Evolutionary conservation across 306 rosid genomes (phyloP), one percentile per base, ranked within the genome.

Genomic region (Citrullus amarus): DNA sequence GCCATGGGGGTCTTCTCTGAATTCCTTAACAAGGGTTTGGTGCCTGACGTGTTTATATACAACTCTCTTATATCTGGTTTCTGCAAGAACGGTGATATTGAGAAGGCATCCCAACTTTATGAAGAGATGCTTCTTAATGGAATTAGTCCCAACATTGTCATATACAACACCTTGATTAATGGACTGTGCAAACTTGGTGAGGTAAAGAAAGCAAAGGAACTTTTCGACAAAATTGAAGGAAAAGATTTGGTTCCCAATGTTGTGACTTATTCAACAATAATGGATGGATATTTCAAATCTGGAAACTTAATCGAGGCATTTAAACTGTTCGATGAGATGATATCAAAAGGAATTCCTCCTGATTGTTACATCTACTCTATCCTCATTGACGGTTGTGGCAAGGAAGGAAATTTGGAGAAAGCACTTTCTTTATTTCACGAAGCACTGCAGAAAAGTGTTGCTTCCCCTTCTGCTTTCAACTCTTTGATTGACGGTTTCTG

Each of bases 131-230:
- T 63, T 56, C 53, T 16, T n/a, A 83, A 82, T 68, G 86, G 84
- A 7, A 59, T 80, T 15, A 32, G 66, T 54, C 91, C 91, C 14
- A 83, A 81, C 74, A 80, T 85, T 63, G 86, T 83, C 30, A 78
- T 85, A 54, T 80, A 78, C 57, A 85, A 87, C 5, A 56, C 75
- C 76, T 62, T 88, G 84, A 85, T 88, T 57, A 73, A 85, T 62
- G 91, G 88, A 55, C 58, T 85, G 60, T 85, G 88, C 81, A 88
- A 85, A 81, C 69, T 75, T 28, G 91, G 88, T 51, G 84, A 83
- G 59, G 59, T 83, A 54, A 84, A 68, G 70, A 83, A 75, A 63
- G 88, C 88, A 38, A 81, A 73, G 70, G 81, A 80, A 65, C 20
- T 81, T 22, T 83, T 85, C 78, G 72, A 83, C 63, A 84, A 79